Percentiles rank a stretch among this genome's conserved stretches.
phyloP scores from a whole-genome alignment of 1,139 yeast genomes.

The Geotrichum reessii region DNA sequence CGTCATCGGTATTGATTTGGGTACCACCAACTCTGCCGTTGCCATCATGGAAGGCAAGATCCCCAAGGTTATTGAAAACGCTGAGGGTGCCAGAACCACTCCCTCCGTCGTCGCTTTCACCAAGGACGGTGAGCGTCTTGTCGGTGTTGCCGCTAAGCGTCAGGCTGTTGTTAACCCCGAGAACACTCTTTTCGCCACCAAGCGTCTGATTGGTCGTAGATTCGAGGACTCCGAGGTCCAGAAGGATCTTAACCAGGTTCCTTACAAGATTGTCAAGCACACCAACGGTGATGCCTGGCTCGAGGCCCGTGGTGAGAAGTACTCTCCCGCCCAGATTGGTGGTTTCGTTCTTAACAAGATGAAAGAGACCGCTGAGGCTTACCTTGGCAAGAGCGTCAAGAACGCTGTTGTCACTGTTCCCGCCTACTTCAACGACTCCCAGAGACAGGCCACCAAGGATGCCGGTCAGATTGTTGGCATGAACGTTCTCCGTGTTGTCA shows the following conservation, averaged over 20 bases:
- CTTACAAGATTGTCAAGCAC: conserved; percentile 95
- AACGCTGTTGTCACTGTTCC: conserved; percentile 97
- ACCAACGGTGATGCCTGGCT: conserved; percentile 98
- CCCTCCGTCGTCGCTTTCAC: conserved; percentile 98
- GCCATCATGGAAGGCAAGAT: conserved; percentile 96
- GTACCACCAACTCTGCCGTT: conserved; percentile 98
- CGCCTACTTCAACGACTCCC: conserved; percentile 96
- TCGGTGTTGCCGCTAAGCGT: conserved; percentile 98
- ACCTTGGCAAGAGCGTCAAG: conserved; percentile 75
- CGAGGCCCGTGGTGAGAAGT: conserved; percentile 82
- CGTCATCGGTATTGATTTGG: conserved; percentile 93
- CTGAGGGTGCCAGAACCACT: conserved; percentile 98
- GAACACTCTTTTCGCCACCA: conserved; percentile 95
- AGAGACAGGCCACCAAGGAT: conserved; percentile 97
- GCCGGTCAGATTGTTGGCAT: conserved; percentile 97
- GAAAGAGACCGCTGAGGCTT: conserved; percentile 95
- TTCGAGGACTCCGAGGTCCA: conserved; percentile 95
- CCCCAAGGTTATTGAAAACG: conserved; percentile 94
- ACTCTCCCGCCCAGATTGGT: conserved; percentile 96
- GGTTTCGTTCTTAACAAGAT: conserved; percentile 93
- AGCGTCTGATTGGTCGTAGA: conserved; percentile 97
- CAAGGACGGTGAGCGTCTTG: conserved; percentile 90
- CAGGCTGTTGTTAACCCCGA: conserved; percentile 99
- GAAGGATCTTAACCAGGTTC: conserved; percentile 93
- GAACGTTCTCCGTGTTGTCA: conserved; percentile 93